A percentile compares a stretch with the other conserved stretches of the same genome.
phyloP scores from a whole-genome alignment of 2,329 filamentous ascomycete species.

The Ceratocystis ficicola region DNA sequence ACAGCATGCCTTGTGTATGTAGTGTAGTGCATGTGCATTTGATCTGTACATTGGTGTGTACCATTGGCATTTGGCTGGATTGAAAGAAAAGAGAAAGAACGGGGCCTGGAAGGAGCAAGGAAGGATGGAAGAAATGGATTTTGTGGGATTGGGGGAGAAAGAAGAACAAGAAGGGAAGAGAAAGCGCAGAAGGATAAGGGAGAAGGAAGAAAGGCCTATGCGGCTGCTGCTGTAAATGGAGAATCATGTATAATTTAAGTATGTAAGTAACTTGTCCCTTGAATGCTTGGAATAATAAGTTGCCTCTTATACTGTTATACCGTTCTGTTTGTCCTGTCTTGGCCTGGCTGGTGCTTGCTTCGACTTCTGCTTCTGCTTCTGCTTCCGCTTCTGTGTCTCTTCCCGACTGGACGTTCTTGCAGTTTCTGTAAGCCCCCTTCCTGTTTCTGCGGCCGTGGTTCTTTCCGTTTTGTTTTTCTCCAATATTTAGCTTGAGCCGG shows the following conservation, averaged over 20 bases:
- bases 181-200: not conserved
- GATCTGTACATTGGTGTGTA: no score
- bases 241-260: not conserved
- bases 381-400: slow-evolving; percentile 22
- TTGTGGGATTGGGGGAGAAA: not conserved
- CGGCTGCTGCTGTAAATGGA: slow-evolving; percentile 23
- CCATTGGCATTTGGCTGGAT: no score
- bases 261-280: not conserved
- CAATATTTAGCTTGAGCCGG: no score
- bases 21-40: not conserved
- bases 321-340: not conserved
- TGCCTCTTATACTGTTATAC: not conserved
- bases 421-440: not conserved
- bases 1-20: no score
- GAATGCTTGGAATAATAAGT: not conserved
- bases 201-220: not conserved
- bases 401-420: slow-evolving; percentile 21
- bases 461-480: not conserved
- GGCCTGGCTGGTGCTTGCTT: slow-evolving; percentile 4
- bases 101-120: not conserved
- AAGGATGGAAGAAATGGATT: not conserved
- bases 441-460: slow-evolving; percentile 1
- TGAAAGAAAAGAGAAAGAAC: not conserved
- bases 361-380: not conserved
- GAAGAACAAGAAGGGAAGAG: slow-evolving; percentile 6